A percentile compares a stretch with the other conserved stretches of the same genome.
Evolutionary conservation across 2,329 filamentous ascomycete species (phyloP).

Genomic region (Cyphellophora europaea): DNA sequence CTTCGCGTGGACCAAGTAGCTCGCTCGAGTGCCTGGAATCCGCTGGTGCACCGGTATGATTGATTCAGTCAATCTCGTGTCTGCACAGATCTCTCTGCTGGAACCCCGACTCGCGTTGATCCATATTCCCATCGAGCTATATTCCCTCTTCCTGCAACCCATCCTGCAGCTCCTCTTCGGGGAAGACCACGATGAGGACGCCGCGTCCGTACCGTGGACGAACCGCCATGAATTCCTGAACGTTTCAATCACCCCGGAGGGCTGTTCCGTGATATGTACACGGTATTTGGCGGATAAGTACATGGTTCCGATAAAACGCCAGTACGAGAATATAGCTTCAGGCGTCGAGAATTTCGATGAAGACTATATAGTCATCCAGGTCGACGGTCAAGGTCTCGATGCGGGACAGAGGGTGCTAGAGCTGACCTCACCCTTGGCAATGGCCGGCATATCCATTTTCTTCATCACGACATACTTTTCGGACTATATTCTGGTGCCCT

Average conservation of each 20-base stretch:
- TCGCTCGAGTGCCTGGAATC: not conserved
- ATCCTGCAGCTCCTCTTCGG: slow-evolving; percentile 80
- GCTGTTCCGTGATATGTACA: slow-evolving; percentile 87
- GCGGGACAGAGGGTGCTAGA: slow-evolving; percentile 87
- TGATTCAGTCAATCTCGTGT: slow-evolving; percentile 19
- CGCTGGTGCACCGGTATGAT: slow-evolving; percentile 10
- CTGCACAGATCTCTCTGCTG: slow-evolving; percentile 20
- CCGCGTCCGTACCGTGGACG: slow-evolving; percentile 28
- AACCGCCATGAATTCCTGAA: slow-evolving; percentile 75
- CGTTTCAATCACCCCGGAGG: slow-evolving; percentile 81
- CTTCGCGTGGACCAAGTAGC: not conserved
- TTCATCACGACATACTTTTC: slow-evolving; percentile 98
- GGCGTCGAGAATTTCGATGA: slow-evolving; percentile 65
- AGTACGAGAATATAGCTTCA: slow-evolving; percentile 39
- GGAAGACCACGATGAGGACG: slow-evolving; percentile 32
- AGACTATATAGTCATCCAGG: slow-evolving; percentile 78
- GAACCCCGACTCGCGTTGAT: slow-evolving; percentile 80
- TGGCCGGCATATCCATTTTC: slow-evolving; percentile 89
- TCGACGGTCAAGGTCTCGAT: slow-evolving; percentile 82
- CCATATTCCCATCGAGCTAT: slow-evolving; percentile 73
- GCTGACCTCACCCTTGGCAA: slow-evolving; percentile 77
- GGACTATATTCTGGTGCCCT: slow-evolving; percentile 88
- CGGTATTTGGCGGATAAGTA: slow-evolving; percentile 62
- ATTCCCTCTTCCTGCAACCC: slow-evolving; percentile 71
- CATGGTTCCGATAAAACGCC: slow-evolving; percentile 62